Evolutionary conservation across 768 basidiomycete species (phyloP), one percentile per base, ranked within the genome.

Genomic region (Tricholoma saponaceum): DNA sequence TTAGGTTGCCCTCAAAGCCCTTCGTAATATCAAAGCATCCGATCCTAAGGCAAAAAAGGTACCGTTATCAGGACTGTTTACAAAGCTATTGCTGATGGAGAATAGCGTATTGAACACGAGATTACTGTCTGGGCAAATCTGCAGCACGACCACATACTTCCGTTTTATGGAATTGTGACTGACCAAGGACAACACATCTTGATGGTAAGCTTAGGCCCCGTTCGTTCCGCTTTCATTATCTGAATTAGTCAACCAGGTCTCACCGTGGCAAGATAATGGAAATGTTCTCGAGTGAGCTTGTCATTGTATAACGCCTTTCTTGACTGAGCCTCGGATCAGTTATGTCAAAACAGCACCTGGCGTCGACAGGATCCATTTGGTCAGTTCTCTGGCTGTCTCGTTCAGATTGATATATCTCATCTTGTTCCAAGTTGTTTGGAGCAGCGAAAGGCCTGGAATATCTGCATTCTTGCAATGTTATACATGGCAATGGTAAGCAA

Each of bases 181-280:
- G 74, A 83, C 58, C 71, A 80, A 56, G 82, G 80, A 0, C 76
- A 70, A 39, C 73, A 77, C 43, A 70, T 84, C 49, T 76, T 83
- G 61, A 82, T 81, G 66, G 83, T 75, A 63, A 68, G 61, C 46
- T 18, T 41, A 51, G 55, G 14, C 25, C 2, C 47, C 13, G 14
- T 25, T 41, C 13, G 26, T 43, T 33, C 32, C 25, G 33, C 22
- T 28, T 22, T 54, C n/a, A 4, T 22, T 25, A 52, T 4, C 33
- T 56, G 37, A 57, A 39, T 52, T 13, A 23, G 52, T 25, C 18
- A 33, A 33, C 10, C 51, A 84, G 83, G 82, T 86, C 30, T 84
- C 84, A 9, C 81, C 83, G 5, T 86, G 84, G 84, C 83, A 84
- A 70, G 73, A 76, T 33, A 77, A 83, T 61, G 83, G 82, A 41